Conservation (phyloP, 495 filamentous ascomycete genomes). For the Chaetomium cochliodes region DNA sequence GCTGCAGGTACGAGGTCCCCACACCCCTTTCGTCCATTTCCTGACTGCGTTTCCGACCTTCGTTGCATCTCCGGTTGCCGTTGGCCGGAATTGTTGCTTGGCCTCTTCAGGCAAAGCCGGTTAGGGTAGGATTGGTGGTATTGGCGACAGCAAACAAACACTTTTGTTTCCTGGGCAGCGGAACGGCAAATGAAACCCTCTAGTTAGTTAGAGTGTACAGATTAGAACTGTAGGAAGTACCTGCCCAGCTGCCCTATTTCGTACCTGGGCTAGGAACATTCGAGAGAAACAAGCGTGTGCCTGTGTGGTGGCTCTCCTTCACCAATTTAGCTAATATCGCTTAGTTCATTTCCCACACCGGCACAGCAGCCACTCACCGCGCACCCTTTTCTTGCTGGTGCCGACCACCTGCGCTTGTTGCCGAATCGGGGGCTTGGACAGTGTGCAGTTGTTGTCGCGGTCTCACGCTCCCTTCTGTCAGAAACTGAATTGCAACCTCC, state of each 20-base stretch:
- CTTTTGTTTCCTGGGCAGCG: neutral
- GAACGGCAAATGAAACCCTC: neutral
- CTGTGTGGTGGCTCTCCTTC: slow-evolving; percentile 16
- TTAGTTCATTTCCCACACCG: slow-evolving; percentile 40
- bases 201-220: too few relatives aligned
- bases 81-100: neutral
- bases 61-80: neutral
- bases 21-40: neutral
- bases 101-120: neutral
- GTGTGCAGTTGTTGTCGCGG: neutral
- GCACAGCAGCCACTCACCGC: slow-evolving; percentile 27
- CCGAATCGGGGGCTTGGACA: slow-evolving; percentile 20
- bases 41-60: neutral
- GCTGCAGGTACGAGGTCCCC: slow-evolving; percentile 19
- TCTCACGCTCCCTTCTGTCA: neutral
- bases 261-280: neutral
- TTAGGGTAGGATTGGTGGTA: neutral
- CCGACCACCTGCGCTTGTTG: slow-evolving; percentile 25
- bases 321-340: slow-evolving; percentile 39
- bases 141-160: neutral
- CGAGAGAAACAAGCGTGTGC: slow-evolving; percentile 1
- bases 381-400: slow-evolving; percentile 25
- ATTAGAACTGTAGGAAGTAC: too few relatives aligned
- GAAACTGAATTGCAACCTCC: slow-evolving; percentile 18
- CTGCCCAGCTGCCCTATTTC: too few relatives aligned